Evolutionary conservation across 2,329 filamentous ascomycete species (phyloP).

Genomic region (Neurospora sp.): DNA sequence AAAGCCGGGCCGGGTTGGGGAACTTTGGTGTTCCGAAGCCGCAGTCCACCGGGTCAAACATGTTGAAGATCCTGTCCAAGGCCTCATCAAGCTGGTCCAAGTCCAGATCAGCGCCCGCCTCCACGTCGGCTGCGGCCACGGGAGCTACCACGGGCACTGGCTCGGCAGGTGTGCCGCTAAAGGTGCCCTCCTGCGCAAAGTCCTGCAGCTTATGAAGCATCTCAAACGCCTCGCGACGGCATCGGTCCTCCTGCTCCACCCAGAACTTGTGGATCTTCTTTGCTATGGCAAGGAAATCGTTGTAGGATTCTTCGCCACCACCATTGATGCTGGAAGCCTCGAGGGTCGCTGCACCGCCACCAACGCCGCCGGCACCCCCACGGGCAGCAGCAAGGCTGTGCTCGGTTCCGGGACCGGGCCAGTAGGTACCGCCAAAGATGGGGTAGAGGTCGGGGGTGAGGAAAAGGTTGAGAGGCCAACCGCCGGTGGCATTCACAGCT

Average conservation of each 20-base stretch:
- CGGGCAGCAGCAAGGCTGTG: constrained; percentile 31
- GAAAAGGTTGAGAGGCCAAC: constrained; percentile 96
- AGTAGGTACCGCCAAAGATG: constrained; percentile 94
- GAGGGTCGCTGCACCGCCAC: constrained; percentile 20
- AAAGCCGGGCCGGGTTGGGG: constrained; percentile 74
- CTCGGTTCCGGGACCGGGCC: constrained; percentile 66
- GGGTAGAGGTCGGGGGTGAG: constrained; percentile 87
- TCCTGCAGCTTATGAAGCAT: constrained; percentile 72
- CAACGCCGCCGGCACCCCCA: constrained; percentile 27
- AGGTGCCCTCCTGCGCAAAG: constrained; percentile 80
- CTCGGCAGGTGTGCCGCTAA: constrained; percentile 31
- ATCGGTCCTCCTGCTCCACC: constrained; percentile 74
- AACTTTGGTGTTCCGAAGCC: constrained; percentile 91
- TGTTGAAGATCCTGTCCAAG: constrained; percentile 65
- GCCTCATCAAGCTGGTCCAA: constrained; percentile 88
- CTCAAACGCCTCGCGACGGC: constrained; percentile 72
- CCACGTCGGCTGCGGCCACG: constrained; percentile 19
- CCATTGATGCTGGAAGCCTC: constrained; percentile 20
- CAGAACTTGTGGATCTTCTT: constrained; percentile 67
- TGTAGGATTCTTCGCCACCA: constrained; percentile 42
- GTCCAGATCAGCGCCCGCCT: constrained; percentile 50
- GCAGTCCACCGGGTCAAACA: constrained; percentile 69
- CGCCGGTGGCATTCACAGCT: constrained; percentile 78
- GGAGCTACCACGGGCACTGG: constrained; percentile 1
- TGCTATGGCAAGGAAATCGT: constrained; percentile 76